phyloP scores from a whole-genome alignment of 495 filamentous ascomycete species.

The Daldinia childiae region DNA sequence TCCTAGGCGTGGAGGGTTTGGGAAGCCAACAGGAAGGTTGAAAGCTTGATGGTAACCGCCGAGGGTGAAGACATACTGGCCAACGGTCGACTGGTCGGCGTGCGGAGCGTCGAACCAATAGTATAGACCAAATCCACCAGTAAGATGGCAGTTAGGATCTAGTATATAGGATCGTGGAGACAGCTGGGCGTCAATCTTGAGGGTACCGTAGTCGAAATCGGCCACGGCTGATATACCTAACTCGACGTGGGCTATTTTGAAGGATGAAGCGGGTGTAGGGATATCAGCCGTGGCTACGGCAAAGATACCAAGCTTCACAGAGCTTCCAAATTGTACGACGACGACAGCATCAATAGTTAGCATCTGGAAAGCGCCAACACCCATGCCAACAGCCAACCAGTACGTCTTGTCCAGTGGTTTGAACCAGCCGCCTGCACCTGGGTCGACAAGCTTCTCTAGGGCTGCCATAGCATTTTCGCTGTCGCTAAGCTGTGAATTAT shows the following conservation, averaged over 20 bases:
- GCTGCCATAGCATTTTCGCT: constrained; percentile 9
- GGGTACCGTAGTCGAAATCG: constrained; percentile 50
- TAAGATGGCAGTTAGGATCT: constrained; percentile 55
- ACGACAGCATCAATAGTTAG: constrained; percentile 52
- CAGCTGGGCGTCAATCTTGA: constrained; percentile 56
- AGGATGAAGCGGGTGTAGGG: constrained; percentile 31
- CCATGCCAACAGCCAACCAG: constrained; percentile 57
- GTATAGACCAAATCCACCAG: constrained; percentile 59
- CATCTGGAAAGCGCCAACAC: constrained; percentile 54
- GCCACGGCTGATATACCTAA: constrained; percentile 50
- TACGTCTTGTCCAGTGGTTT: constrained; percentile 30
- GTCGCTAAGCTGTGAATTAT: constrained; percentile 3
- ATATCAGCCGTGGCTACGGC: constrained; percentile 52
- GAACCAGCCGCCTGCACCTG: constrained; percentile 10
- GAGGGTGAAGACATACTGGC: constrained; percentile 63
- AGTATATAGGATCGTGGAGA: constrained; percentile 56
- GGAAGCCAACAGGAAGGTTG: constrained; percentile 52
- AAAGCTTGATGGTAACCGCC: constrained; percentile 62
- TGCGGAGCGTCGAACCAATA: constrained; percentile 55
- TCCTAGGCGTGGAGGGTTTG: constrained; percentile 54
- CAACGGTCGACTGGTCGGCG: constrained; percentile 31
- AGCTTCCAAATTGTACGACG: constrained; percentile 43
- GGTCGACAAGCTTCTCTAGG: constrained; percentile 14
- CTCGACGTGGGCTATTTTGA: constrained; percentile 53
- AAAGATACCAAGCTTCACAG: constrained; percentile 52